These are phyloP conservation scores for Russula foetens DNA, from an alignment of 768 basidiomycete genomes.

Conservation along the genomic window DNA sequence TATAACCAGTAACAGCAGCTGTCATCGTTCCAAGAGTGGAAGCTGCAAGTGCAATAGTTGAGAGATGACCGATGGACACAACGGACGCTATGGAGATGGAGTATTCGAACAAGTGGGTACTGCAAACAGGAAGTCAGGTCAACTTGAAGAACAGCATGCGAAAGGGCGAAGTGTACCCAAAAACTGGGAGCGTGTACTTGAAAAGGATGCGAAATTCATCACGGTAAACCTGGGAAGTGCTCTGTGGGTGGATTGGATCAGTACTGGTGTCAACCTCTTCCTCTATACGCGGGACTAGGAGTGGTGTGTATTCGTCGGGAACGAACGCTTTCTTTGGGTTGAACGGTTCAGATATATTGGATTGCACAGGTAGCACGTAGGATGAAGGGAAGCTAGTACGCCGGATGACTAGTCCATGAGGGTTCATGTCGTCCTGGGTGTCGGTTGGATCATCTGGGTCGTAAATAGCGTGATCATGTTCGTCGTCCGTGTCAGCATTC, in stretches of 20 bases:
- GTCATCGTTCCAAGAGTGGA: constrained; percentile 42
- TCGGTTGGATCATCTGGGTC: not conserved
- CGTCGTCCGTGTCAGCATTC: not conserved
- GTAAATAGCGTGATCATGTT: constrained; percentile 1
- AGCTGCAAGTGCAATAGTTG: constrained; percentile 83
- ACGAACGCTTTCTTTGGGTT: constrained; percentile 18
- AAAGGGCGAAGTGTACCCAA: constrained; percentile 38
- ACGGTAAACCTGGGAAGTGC: constrained; percentile 33
- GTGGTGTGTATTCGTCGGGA: constrained; percentile 21
- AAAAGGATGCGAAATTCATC: constrained; percentile 54
- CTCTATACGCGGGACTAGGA: constrained; percentile 46
- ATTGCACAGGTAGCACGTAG: constrained; percentile 33
- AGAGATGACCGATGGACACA: constrained; percentile 84
- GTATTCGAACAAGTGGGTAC: constrained; percentile 78
- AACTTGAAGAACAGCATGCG: not conserved
- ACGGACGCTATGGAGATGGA: constrained; percentile 79
- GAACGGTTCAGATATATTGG: constrained; percentile 28
- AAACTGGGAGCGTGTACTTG: constrained; percentile 63
- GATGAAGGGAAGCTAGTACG: constrained; percentile 29
- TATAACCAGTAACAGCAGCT: constrained; percentile 56
- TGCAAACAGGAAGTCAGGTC: constrained; percentile 24
- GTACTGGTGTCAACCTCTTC: constrained; percentile 34
- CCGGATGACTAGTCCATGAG: not conserved
- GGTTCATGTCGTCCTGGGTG: not conserved
- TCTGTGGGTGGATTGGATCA: not conserved